Percentiles rank a stretch among this genome's conserved stretches.
phyloP scores from a whole-genome alignment of 352 stramenopile species.

The Phytopythium cucurbitacearum region DNA sequence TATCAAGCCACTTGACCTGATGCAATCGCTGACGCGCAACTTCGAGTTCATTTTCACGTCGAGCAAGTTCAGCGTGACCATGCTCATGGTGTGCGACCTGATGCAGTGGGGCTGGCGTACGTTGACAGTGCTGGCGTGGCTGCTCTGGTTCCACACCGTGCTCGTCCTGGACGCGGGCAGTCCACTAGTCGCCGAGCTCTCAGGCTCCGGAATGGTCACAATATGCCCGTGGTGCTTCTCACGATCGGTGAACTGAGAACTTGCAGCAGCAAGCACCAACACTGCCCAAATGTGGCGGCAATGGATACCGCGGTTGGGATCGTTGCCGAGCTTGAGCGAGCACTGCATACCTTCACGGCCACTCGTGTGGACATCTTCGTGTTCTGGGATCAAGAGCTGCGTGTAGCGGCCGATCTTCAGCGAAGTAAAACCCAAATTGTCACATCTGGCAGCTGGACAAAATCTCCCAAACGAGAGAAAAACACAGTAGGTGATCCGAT shows the following conservation, averaged over 20 bases:
- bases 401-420: neutral
- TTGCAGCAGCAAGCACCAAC: too few relatives aligned
- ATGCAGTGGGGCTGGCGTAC: conserved; percentile 19
- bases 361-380: too few relatives aligned
- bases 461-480: too few relatives aligned
- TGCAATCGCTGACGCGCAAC: conserved; percentile 17
- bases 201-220: conserved; percentile 16
- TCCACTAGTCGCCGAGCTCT: conserved; percentile 11
- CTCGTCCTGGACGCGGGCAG: conserved; percentile 23
- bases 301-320: too few relatives aligned
- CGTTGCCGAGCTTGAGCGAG: too few relatives aligned
- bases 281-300: too few relatives aligned
- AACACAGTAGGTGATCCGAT: too few relatives aligned
- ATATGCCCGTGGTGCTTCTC: conserved; percentile 15
- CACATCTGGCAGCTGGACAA: too few relatives aligned
- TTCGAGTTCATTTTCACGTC: conserved; percentile 33
- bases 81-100: conserved; percentile 16
- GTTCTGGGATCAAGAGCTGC: too few relatives aligned
- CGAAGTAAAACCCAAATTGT: neutral
- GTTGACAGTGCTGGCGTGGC: conserved; percentile 12
- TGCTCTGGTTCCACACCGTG: conserved; percentile 26
- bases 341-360: too few relatives aligned
- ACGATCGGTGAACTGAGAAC: conserved; percentile 9
- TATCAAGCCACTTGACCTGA: conserved; percentile 16
- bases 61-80: conserved; percentile 18